Evolutionary conservation across 75 land plant species (phyloP), one percentile per base, ranked within the genome.

Genomic region (Cupressus sempervirens): DNA sequence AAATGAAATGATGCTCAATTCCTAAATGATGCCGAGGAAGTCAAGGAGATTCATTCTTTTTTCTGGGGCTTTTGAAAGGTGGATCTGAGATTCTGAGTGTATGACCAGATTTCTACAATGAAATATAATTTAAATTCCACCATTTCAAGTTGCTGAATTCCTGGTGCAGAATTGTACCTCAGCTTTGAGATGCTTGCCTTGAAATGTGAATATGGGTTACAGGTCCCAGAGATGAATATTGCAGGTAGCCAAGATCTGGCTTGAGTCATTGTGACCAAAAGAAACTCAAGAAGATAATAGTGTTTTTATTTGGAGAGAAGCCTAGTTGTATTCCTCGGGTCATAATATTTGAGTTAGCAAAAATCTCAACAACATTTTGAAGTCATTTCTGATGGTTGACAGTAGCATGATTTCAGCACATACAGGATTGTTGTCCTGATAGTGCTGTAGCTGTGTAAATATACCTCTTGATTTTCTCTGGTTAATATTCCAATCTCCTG

Each of bases 141-240:
- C 81, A 45, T 79, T 79, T 79, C 32, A 20, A 79, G 52, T 45
- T 45, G 50, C 32, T 79, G 81, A 79, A 79, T 43, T 41, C 81
- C 7, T 45, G 32, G 48, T 79, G 81, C 50, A 79, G 50, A 79
- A 45, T 79, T 7, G 48, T n/a, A 9, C 46, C 43, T 40, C 26
- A 8, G 81, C 43, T 79, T 79, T 76, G 20, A 76, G 79, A 76
- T 76, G 45, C 45, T 40, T 76, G 79, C 41, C 79, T 26, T 36
- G 41, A 20, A 76, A 38, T 36, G 8, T 76, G 79, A 12, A 73
- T 76, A 38, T 40, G 79, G 2, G 45, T 76, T 38, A 75, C 77
- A 13, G 38, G 43, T 38, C 79, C 45, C 8, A 16, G 38, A 76
- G 45, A 38, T 76, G 41, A 45, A 76, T 23, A 76, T 36, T 76